Evolutionary conservation across 495 filamentous ascomycete genomes (phyloP).

Genomic region (Annulohypoxylon bovei): DNA sequence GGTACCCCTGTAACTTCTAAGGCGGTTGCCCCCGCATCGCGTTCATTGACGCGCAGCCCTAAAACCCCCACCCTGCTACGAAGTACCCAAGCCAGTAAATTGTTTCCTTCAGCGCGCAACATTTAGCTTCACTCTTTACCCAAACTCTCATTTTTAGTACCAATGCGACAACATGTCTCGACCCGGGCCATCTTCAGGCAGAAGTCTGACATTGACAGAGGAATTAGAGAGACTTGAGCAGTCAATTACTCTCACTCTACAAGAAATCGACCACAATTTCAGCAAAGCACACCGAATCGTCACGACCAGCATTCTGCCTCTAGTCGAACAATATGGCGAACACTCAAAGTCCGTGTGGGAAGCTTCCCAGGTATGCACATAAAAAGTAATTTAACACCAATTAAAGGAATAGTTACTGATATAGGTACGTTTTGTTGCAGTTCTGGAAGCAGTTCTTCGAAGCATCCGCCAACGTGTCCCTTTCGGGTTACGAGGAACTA

Average conservation of each 20-base stretch:
- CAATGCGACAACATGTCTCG: slow-evolving; percentile 53
- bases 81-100: slow-evolving; percentile 38
- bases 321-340: slow-evolving; percentile 96
- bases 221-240: slow-evolving; percentile 97
- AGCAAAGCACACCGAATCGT: slow-evolving; percentile 96
- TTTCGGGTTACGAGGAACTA: slow-evolving; percentile 93
- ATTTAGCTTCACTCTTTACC: slow-evolving; percentile 7
- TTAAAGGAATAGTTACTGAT: slow-evolving; percentile 20
- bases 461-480: slow-evolving; percentile 93
- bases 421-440: slow-evolving; percentile 62
- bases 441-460: slow-evolving; percentile 99
- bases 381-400: background rate
- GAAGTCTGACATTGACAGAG: slow-evolving; percentile 85
- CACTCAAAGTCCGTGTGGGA: slow-evolving; percentile 96
- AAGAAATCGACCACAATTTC: slow-evolving; percentile 99
- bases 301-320: slow-evolving; percentile 88
- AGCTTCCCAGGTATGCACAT: slow-evolving; percentile 78
- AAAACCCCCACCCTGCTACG: slow-evolving; percentile 8
- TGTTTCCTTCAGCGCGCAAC: slow-evolving; percentile 29
- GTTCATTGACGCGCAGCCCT: slow-evolving; percentile 17
- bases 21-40: slow-evolving; percentile 18
- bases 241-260: slow-evolving; percentile 93
- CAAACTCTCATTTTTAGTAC: background rate
- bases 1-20: background rate
- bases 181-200: slow-evolving; percentile 59